Conservation (phyloP, 306 rosid genomes). For the Citrullus colocynthis region DNA sequence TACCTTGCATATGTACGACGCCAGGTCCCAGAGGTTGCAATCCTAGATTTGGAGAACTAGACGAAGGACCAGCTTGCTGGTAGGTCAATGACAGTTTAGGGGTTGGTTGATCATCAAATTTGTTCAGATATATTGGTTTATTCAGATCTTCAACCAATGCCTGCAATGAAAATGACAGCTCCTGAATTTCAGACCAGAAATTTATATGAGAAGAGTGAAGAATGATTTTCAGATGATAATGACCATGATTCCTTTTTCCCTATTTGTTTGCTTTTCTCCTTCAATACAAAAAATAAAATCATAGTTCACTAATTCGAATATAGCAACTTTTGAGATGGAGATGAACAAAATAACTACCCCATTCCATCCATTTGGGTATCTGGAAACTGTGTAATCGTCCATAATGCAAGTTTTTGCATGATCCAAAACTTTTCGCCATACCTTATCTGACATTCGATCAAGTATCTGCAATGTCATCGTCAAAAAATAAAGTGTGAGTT, state of each 20-base stretch:
- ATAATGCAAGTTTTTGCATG: constrained; percentile 38
- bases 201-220: not conserved
- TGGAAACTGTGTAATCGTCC: constrained; percentile 17
- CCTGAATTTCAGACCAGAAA: not conserved
- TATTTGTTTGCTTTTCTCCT: not conserved
- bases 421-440: constrained; percentile 26
- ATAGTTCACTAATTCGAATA: not conserved
- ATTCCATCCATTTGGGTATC: not conserved
- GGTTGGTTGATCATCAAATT: not conserved
- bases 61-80: constrained; percentile 1
- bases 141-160: not conserved
- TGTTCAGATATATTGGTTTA: not conserved
- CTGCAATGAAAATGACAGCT: constrained; percentile 1
- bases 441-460: constrained; percentile 15
- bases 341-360: not conserved
- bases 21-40: constrained; percentile 6
- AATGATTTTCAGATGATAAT: not conserved
- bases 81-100: constrained; percentile 8
- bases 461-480: constrained; percentile 30
- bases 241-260: not conserved
- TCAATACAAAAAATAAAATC: not conserved
- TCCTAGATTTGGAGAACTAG: constrained; percentile 10
- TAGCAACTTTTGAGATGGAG: not conserved
- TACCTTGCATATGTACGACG: constrained; percentile 23
- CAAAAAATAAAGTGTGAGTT: not conserved